Evolutionary conservation across 2,329 filamentous ascomycete species (phyloP), one percentile per base, ranked within the genome.

Genomic region (Scolecobasidium constrictum): DNA sequence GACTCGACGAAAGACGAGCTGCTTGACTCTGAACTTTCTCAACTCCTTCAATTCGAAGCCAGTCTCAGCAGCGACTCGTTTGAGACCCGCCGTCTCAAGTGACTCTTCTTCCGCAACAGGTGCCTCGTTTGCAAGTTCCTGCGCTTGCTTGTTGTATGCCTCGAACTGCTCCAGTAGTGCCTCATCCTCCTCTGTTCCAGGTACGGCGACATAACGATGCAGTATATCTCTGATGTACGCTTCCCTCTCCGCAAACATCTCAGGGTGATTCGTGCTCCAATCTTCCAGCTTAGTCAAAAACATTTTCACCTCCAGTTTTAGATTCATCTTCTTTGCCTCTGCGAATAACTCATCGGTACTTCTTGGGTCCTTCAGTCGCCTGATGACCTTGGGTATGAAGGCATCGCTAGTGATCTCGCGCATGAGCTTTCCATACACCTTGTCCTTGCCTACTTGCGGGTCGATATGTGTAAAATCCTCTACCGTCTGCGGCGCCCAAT

Each of bases 391-490:
- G 5, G 13, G 12, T 13, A 41, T 21, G 13, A 41, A 41, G 11
- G 26, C 38, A 16, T 42, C 40, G n/a, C 34, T 31, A 18, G 31
- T 42, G 19, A 36, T 36, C 12, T 36, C 17, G 7, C 34, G 34
- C 34, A 36, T 7, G 7, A 9, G 11, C 34, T 36, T 36, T 18
- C 4, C 21, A 41, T 39, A 12, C 18, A 7, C 20, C 18, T 38
- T 34, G n/a, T 67, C 77, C 57, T 81, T 75, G 66, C 96, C 90
- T 47, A 92, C 74, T 39, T 85, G 71, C 42, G 86, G 85, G 55
- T 86, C 77, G 49, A 90, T 73, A 45, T 74, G 73, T 46, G 82
- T 77, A 55, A 94, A 83, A 61, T 94, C 86, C 59, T 95, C 87
- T 43, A 90, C 65, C 61, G 94, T 92, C 47, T 76, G 69, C 39